Percentiles rank a stretch among this genome's conserved stretches.
Evolutionary conservation across 768 basidiomycete genomes (phyloP).

Genomic region (Rhizopogon sp.): DNA sequence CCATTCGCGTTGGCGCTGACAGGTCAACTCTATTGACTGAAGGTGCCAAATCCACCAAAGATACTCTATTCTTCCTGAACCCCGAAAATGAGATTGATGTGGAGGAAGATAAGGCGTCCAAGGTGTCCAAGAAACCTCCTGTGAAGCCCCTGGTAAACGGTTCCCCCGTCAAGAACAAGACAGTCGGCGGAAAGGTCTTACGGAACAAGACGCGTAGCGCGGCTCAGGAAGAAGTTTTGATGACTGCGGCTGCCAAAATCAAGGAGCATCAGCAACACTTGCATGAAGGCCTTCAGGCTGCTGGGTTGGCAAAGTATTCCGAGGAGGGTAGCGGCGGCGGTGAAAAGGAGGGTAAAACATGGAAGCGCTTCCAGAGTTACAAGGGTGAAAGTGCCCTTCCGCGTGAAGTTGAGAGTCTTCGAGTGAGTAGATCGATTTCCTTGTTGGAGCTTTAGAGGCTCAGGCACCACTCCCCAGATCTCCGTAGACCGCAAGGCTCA

Average conservation of each 20-base stretch:
- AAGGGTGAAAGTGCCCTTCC: constrained; percentile 92
- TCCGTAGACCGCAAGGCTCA: constrained; percentile 87
- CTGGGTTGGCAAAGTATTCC: constrained; percentile 79
- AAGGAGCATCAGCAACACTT: constrained; percentile 86
- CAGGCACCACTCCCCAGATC: constrained; percentile 46
- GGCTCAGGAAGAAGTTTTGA: constrained; percentile 78
- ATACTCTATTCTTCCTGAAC: constrained; percentile 83
- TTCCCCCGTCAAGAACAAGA: constrained; percentile 64
- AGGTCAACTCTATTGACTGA: constrained; percentile 73
- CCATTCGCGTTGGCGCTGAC: constrained; percentile 69
- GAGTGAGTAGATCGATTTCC: constrained; percentile 44
- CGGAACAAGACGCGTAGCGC: constrained; percentile 89
- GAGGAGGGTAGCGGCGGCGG: constrained; percentile 71
- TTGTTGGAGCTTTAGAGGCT: neutral
- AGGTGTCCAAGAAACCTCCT: constrained; percentile 48
- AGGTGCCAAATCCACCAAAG: constrained; percentile 78
- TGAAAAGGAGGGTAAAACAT: constrained; percentile 86
- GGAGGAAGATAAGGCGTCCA: constrained; percentile 51
- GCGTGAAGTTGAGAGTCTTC: constrained; percentile 69
- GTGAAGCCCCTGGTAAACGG: constrained; percentile 55
- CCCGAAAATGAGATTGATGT: constrained; percentile 48
- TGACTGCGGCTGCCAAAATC: constrained; percentile 71
- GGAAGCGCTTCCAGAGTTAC: constrained; percentile 96
- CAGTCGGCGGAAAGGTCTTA: constrained; percentile 78
- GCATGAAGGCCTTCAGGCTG: constrained; percentile 68